Evolutionary conservation across 2,329 filamentous ascomycete species (phyloP).

Genomic region (Aspergillus uvarum): DNA sequence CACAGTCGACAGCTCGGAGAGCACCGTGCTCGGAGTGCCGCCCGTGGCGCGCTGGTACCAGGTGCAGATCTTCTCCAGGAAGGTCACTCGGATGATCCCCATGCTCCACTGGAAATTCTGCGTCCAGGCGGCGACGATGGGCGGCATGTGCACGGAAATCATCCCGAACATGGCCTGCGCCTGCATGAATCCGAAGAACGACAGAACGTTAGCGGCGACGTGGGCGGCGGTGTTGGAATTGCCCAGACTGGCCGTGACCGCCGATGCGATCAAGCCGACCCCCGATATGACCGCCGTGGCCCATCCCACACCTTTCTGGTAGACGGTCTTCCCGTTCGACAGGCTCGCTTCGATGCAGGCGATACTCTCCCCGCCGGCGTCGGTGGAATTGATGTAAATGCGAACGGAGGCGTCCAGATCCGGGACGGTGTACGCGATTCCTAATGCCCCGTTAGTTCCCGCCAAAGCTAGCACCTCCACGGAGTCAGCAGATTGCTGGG

Average conservation of each 20-base stretch:
- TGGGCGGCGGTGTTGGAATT: constrained; percentile 93
- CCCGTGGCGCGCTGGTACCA: constrained; percentile 96
- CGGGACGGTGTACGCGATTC: constrained; percentile 82
- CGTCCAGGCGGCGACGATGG: constrained; percentile 86
- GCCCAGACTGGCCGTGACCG: constrained; percentile 81
- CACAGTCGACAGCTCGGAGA: constrained; percentile 69
- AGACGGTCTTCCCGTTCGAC: constrained; percentile 88
- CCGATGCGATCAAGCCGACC: constrained; percentile 77
- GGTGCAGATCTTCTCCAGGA: constrained; percentile 82
- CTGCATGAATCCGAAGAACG: constrained; percentile 91
- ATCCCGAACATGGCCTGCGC: constrained; percentile 87
- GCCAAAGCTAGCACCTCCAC: too few species aligned
- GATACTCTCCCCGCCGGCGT: constrained; percentile 61
- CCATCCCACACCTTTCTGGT: constrained; percentile 86
- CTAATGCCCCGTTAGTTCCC: constrained; percentile 29
- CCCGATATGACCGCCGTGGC: constrained; percentile 82
- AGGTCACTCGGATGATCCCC: constrained; percentile 84
- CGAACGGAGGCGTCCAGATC: constrained; percentile 84
- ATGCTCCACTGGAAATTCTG: constrained; percentile 98
- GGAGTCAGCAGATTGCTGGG: background rate
- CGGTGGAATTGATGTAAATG: constrained; percentile 73
- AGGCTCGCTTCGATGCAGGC: constrained; percentile 85
- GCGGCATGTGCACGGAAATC: constrained; percentile 76
- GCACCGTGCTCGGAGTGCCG: constrained; percentile 73
- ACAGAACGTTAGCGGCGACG: constrained; percentile 85